Conservation (phyloP, 1,139 yeast species). For the Yamadazyma dushanensis region DNA sequence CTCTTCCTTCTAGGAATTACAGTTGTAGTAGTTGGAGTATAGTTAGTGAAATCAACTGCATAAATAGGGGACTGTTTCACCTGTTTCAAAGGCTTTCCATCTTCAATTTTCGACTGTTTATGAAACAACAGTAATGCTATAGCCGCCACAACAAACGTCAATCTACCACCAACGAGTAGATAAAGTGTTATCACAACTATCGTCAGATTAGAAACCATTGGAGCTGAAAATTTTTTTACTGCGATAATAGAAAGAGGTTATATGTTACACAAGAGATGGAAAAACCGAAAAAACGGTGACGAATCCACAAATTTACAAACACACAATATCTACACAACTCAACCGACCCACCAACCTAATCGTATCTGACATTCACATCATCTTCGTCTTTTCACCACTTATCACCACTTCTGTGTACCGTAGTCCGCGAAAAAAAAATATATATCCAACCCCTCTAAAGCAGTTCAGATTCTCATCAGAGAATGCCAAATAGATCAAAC, state of each 20-base stretch:
- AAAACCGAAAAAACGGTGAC: too few species aligned
- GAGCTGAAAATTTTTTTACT: conserved; percentile 9
- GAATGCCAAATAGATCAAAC: conserved; percentile 13
- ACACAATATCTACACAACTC: too few species aligned
- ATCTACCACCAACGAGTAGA: conserved; percentile 27
- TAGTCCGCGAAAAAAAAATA: too few species aligned
- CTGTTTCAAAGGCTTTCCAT: too few species aligned
- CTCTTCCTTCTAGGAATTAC: conserved; percentile 18
- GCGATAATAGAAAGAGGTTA: conserved; percentile 1
- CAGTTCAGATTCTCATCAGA: conserved; percentile 9
- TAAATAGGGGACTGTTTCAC: conserved; percentile 33
- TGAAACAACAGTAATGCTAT: conserved; percentile 1
- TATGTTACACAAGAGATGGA: too few species aligned
- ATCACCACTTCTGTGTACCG: too few species aligned
- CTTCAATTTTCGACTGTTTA: too few species aligned
- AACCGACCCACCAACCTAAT: too few species aligned
- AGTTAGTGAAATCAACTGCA: conserved; percentile 45
- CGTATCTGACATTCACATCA: too few species aligned
- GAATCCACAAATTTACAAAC: too few species aligned
- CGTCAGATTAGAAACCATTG: conserved; percentile 13
- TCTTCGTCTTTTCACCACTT: too few species aligned
- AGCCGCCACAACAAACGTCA: conserved; percentile 20
- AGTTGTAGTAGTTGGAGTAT: conserved; percentile 26
- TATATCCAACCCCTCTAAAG: too few species aligned
- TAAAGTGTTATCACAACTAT: conserved; percentile 10